Base-by-base conservation (phyloP, 129 eudicot genomes). In the Cynara cardunculus region DNA sequence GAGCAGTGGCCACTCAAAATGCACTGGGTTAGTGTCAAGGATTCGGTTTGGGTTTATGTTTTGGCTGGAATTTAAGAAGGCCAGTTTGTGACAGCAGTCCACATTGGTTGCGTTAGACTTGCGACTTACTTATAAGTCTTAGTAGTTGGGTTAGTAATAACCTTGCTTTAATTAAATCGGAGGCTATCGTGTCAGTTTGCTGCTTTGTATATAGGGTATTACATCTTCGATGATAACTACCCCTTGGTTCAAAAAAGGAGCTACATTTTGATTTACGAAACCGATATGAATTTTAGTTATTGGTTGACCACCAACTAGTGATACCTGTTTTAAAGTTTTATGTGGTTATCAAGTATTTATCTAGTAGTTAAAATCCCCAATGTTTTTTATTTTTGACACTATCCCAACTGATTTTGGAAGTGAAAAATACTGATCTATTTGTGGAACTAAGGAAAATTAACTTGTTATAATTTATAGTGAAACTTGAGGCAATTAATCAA, bases 181-280 rank as follows among this genome's bases (percentile, higher is more conserved):
- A 53, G 62, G 62, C 4, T 53, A 53, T 16, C 22, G 6, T 22
- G 22, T 53, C 62, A 53, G 8, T 53, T 16, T 53, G 21, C 62
- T 53, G 22, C 62, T 53, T 53, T 53, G 62, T 18, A 53, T 22
- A 16, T 16, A 3, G n/a, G n/a, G n/a, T 44, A 44, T 44, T 44
- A 12, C 56, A 53, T 53, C 62, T 53, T 53, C 18, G 22, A 53
- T 53, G 62, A 53, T 53, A 16, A 53, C 5, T 53, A 44, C 21
- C 61, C 61, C 61, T 49, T 49, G 0, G 61, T 49, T 49, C n/a
- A 49, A 49, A 49, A 16, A 27, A 34, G 14, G 67, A 14, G 81
- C 64, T 35, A 8, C 73, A 65, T 76, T 24, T 41, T 67, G 24
- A 41, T 37, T 66, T 78, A 78, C 74, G 41, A 41, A 68, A 25